Evolutionary conservation across 2,329 filamentous ascomycete species (phyloP).

Genomic region (Pseudogymnoascus destructans): DNA sequence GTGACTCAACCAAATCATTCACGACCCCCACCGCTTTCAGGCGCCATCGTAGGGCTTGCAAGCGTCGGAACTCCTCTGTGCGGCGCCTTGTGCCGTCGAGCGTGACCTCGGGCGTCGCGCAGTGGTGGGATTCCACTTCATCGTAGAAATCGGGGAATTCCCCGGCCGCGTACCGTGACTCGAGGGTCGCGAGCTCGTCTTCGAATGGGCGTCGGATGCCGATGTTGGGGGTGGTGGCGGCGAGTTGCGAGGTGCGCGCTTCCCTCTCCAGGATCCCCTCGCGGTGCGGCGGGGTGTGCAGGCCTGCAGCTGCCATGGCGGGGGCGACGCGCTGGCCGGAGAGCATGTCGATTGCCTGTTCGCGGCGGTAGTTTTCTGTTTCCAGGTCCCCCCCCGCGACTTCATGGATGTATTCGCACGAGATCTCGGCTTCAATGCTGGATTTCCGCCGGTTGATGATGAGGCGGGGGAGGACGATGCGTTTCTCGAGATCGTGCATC

Average conservation of each 20-base stretch:
- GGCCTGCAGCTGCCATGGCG: slow-evolving; percentile 34
- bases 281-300: slow-evolving; percentile 35
- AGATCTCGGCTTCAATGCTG: slow-evolving; percentile 46
- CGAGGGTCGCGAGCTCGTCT: slow-evolving; percentile 12
- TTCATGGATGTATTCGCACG: slow-evolving; percentile 46
- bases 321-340: slow-evolving; percentile 30
- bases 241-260: slow-evolving; percentile 11
- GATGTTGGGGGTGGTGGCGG: not conserved
- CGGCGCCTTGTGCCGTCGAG: not conserved
- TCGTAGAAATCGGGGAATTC: not conserved
- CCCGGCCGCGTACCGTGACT: slow-evolving; percentile 3
- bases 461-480: slow-evolving; percentile 44
- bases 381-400: slow-evolving; percentile 32
- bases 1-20: not conserved
- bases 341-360: slow-evolving; percentile 35
- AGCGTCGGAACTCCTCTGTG: not conserved
- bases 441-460: slow-evolving; percentile 42
- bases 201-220: not conserved
- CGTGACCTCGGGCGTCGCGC: not conserved
- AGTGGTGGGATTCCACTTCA: not conserved
- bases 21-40: not conserved
- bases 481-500: slow-evolving; percentile 48
- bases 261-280: slow-evolving; percentile 27
- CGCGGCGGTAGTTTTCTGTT: slow-evolving; percentile 28
- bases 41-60: not conserved